These are phyloP conservation scores for Wallacemonas sp. DNA, from an alignment of 208 protist genomes.

Conservation along the genomic window DNA sequence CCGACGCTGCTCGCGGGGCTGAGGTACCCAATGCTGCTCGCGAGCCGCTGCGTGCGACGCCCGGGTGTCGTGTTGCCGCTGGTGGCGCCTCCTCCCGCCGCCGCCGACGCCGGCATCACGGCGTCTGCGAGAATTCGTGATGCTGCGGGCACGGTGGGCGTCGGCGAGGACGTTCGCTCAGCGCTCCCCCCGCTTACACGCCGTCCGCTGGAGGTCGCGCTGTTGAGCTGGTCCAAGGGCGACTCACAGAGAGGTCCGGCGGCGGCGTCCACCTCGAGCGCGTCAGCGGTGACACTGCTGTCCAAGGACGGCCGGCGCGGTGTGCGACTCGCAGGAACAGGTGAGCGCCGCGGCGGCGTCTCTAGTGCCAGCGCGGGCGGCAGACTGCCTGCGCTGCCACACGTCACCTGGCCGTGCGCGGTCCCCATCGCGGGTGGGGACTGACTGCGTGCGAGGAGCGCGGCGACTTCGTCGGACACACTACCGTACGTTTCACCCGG, in stretches of 20 bases:
- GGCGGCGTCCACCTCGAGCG: neutral
- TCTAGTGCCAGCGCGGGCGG: too few relatives aligned
- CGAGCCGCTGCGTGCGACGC: constrained; percentile 11
- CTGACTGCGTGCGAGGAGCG: neutral
- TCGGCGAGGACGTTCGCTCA: too few relatives aligned
- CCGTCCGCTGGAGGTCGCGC: neutral
- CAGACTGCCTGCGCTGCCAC: neutral
- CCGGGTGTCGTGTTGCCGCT: constrained; percentile 4
- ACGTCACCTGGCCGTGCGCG: neutral
- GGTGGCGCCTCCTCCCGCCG: neutral
- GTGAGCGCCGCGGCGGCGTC: too few relatives aligned
- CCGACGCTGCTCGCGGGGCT: constrained; percentile 4
- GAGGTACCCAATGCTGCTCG: constrained; percentile 2
- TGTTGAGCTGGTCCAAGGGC: neutral
- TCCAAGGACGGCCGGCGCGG: constrained; percentile 1
- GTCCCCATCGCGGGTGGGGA: neutral
- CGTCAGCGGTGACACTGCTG: neutral
- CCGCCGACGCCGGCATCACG: neutral
- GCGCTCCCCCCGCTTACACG: too few relatives aligned
- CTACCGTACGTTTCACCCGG: neutral
- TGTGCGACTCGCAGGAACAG: neutral
- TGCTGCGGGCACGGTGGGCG: too few relatives aligned
- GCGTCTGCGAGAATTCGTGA: constrained; percentile 3
- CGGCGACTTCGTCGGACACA: constrained; percentile 1
- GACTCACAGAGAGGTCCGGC: neutral